A percentile compares a stretch with the other conserved stretches of the same genome.
These are phyloP conservation scores for Eucalyptus regnans DNA, from an alignment of 345 rosid species.

Conservation along the genomic window DNA sequence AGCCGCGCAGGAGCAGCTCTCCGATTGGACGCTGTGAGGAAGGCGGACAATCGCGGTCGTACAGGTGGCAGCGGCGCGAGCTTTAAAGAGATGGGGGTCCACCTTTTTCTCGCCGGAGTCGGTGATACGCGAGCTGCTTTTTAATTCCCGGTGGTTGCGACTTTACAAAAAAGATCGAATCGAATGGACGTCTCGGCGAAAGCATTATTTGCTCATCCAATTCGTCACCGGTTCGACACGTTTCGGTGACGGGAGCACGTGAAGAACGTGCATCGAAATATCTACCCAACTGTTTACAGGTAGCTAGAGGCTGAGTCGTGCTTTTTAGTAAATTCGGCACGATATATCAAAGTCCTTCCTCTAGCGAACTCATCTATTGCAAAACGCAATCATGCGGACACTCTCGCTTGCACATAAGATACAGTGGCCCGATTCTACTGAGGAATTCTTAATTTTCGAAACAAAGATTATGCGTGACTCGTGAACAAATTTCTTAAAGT, in stretches of 20 bases:
- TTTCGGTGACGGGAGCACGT: neutral
- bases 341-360: neutral
- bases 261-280: neutral
- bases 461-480: neutral
- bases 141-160: neutral
- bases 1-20: neutral
- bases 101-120: neutral
- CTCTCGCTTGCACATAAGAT: neutral
- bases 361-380: neutral
- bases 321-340: neutral
- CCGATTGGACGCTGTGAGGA: neutral
- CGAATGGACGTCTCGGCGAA: neutral
- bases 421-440: neutral
- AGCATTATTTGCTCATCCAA: neutral
- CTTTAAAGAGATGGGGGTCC: neutral
- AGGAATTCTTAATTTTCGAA: neutral
- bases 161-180: neutral
- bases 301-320: neutral
- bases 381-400: neutral
- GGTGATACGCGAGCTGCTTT: neutral
- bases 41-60: neutral
- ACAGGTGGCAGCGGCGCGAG: neutral
- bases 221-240: neutral
- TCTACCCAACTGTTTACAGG: neutral
- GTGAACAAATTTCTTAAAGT: neutral